Base-by-base conservation (phyloP, 2,329 filamentous ascomycete genomes). In the Hypoxylon sp. region DNA sequence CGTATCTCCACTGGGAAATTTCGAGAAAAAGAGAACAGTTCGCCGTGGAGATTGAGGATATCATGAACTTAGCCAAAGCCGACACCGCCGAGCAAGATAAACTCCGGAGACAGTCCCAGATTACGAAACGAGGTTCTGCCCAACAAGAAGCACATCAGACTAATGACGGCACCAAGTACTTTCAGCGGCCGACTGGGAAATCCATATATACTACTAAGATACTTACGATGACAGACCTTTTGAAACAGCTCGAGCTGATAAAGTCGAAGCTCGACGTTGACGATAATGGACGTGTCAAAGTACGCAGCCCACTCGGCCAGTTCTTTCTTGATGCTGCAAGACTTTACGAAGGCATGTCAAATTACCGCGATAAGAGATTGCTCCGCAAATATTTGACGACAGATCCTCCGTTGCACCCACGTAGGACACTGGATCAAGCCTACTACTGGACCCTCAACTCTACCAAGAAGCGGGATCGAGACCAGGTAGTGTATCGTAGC, bases 401-500 rank as follows among this genome's bases (percentile, higher is more conserved):
- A 0, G 59, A 76, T 1, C 69, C 75, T 0, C 77, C 73, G 4
- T 64, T 76, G 0, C 79, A 82, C 55, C 74, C 77, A 0, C 72
- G 80, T 0, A 67, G 80, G 0, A 81, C 79, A 0, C 68, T 81
- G 0, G 79, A 81, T 41, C 79, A 81, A 55, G 75, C 74, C 0
- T 80, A 79, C 54, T 76, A 76, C 37, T 75, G 74, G 70, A 76
- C 73, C 2, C 66, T 78, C 2, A 67, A 72, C 0, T 73, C 75
- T n/a, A 80, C 78, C 0, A 60, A 69, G 3, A 58, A 64, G 1
- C 66, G 78, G 3, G 79, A 81, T 41, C 60, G 67, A 3, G 77
- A 79, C 26, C 77, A 79, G 40, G 77, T 79, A 0, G 71, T 79
- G 1, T 79, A 77, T 35, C 73, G 77, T 0, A 66, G 63, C 0